phyloP scores from a whole-genome alignment of 306 rosid genomes.

The Lathyrus tuberosus region DNA sequence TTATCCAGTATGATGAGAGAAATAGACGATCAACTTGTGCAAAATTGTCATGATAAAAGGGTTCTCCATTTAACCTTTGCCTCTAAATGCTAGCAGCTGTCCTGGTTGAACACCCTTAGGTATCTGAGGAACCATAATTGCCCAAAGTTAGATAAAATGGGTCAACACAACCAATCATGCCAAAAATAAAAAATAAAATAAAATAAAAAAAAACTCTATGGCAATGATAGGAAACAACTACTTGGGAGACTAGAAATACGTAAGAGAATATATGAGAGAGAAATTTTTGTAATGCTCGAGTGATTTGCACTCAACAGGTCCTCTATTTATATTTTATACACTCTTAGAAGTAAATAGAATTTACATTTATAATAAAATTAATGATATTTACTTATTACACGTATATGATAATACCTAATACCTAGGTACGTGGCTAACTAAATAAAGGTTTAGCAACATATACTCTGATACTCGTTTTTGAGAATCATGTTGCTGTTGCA shows the following conservation, averaged over 20 bases:
- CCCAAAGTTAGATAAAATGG: conserved; percentile 42
- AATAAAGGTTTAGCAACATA: background rate
- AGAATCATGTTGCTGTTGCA: background rate
- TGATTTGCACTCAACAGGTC: conserved; percentile 9
- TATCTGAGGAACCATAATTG: conserved; percentile 61
- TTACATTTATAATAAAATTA: conserved; percentile 1
- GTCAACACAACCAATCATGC: conserved; percentile 11
- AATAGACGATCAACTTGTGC: conserved; percentile 12
- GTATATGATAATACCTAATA: background rate
- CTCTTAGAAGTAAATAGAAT: background rate
- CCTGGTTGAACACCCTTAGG: conserved; percentile 95
- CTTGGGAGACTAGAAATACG: background rate
- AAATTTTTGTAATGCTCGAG: conserved; percentile 1
- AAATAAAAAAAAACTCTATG: background rate
- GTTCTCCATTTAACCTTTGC: conserved; percentile 64
- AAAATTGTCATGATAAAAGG: conserved; percentile 24
- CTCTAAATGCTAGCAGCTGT: conserved; percentile 77
- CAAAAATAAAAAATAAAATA: background rate
- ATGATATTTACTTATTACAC: background rate
- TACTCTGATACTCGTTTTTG: background rate
- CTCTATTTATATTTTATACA: background rate
- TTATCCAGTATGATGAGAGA: conserved; percentile 14
- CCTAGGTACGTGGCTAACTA: background rate
- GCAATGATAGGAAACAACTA: background rate
- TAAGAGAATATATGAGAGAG: conserved; percentile 1